Evolutionary conservation across 768 basidiomycete genomes (phyloP).

Genomic region (Leccinum obscurum): DNA sequence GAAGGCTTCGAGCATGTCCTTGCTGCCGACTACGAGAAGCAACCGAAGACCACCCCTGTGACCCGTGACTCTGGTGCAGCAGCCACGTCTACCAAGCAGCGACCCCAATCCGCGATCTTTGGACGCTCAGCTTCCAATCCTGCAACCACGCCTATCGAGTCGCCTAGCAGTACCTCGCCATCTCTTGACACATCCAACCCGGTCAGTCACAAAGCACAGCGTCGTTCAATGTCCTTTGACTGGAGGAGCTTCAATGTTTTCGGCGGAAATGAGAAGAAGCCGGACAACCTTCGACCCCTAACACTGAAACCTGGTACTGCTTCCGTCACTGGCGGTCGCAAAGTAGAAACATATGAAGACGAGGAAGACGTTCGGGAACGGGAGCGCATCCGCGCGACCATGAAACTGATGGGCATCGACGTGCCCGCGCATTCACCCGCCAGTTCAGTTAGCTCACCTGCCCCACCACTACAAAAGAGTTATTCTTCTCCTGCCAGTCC

Average conservation of each 20-base stretch:
- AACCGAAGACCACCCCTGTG: slow-evolving; percentile 44
- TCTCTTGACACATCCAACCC: slow-evolving; percentile 27
- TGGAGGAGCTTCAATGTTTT: slow-evolving; percentile 82
- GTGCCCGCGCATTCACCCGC: slow-evolving; percentile 53
- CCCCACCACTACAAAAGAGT: slow-evolving; percentile 42
- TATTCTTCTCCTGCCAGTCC: slow-evolving; percentile 38
- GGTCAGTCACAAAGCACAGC: slow-evolving; percentile 45
- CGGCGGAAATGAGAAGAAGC: slow-evolving; percentile 58
- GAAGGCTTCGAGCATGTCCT: slow-evolving; percentile 97
- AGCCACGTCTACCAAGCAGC: slow-evolving; percentile 39
- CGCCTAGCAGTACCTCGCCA: slow-evolving; percentile 22
- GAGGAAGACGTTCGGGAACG: slow-evolving; percentile 89
- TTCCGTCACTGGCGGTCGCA: slow-evolving; percentile 62
- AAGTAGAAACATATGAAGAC: slow-evolving; percentile 86
- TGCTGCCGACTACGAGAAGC: slow-evolving; percentile 84
- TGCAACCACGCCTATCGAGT: slow-evolving; percentile 31
- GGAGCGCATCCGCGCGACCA: slow-evolving; percentile 84
- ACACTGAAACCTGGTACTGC: slow-evolving; percentile 67
- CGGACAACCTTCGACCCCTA: slow-evolving; percentile 64
- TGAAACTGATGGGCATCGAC: slow-evolving; percentile 93
- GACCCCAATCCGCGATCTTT: slow-evolving; percentile 65
- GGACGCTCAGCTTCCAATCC: slow-evolving; percentile 38
- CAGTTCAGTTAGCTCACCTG: slow-evolving; percentile 21
- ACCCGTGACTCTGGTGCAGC: slow-evolving; percentile 22
- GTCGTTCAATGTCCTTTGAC: slow-evolving; percentile 82